phyloP scores from a whole-genome alignment of 2,329 filamentous ascomycete species.

The Lasiodiplodia sp. region DNA sequence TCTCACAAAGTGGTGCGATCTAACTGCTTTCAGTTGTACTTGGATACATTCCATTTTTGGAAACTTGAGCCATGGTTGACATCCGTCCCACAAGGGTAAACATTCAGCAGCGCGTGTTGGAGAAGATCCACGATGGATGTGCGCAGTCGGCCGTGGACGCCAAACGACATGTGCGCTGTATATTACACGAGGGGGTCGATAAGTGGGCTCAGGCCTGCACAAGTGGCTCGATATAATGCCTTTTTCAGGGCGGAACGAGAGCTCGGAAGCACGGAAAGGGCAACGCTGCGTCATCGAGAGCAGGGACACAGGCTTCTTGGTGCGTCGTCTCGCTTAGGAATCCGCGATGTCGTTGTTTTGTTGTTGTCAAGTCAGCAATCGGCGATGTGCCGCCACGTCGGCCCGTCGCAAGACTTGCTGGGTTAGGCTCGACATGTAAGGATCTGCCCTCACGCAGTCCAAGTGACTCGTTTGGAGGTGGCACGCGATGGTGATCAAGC shows the following conservation, averaged over 20 bases:
- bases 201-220: not conserved
- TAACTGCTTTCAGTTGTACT: constrained; percentile 8
- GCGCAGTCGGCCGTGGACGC: not conserved
- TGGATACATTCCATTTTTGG: not conserved
- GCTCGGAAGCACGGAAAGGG: not conserved
- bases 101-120: not conserved
- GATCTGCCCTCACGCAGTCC: not conserved
- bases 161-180: not conserved
- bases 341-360: not conserved
- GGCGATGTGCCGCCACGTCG: not conserved
- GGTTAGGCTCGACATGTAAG: not conserved
- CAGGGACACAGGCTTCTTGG: not conserved
- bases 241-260: not conserved
- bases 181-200: not conserved
- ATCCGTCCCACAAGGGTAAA: not conserved
- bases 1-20: constrained; percentile 19
- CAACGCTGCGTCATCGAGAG: not conserved
- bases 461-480: not conserved
- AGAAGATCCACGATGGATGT: not conserved
- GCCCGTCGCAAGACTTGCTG: not conserved
- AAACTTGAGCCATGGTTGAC: not conserved
- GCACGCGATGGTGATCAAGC: not conserved
- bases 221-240: not conserved
- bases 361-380: constrained; percentile 1
- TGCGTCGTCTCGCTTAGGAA: not conserved